Conservation (phyloP, 1,284 basidiomycete genomes). For the Hemileccinum hortonii region DNA sequence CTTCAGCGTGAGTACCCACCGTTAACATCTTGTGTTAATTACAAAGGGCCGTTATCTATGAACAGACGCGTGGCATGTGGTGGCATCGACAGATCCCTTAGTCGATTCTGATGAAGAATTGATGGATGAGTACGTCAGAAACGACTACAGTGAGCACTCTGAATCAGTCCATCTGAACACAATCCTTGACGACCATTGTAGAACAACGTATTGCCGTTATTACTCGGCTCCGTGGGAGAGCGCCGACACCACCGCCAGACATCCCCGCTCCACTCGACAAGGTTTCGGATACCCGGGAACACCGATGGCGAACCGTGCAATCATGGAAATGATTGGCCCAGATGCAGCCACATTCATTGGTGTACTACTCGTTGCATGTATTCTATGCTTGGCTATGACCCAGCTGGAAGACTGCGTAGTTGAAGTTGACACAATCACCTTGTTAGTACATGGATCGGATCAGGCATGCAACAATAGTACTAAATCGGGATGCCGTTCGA, state of each 20-base stretch:
- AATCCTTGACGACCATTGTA: slow-evolving; percentile 21
- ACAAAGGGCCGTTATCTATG: not conserved
- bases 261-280: not conserved
- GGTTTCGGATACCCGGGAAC: slow-evolving; percentile 30
- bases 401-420: not conserved
- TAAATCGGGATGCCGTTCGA: no score
- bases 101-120: slow-evolving; percentile 72
- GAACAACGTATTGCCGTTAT: slow-evolving; percentile 52
- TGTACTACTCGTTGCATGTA: slow-evolving; percentile 10
- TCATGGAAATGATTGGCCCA: slow-evolving; percentile 35
- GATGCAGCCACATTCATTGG: not conserved
- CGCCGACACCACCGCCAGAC: slow-evolving; percentile 40
- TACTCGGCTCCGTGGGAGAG: slow-evolving; percentile 42
- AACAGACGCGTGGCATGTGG: slow-evolving; percentile 70
- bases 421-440: not conserved
- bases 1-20: slow-evolving; percentile 30
- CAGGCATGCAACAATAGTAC: no score
- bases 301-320: slow-evolving; percentile 39
- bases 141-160: slow-evolving; percentile 59
- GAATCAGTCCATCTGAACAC: not conserved
- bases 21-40: not conserved
- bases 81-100: slow-evolving; percentile 61
- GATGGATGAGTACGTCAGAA: slow-evolving; percentile 57
- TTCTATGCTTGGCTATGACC: not conserved
- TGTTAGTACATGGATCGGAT: not conserved